A percentile compares a stretch with the other conserved stretches of the same genome.
Conservation (phyloP, 192 early-diverging fungal species). For the Coemansia sp. region DNA sequence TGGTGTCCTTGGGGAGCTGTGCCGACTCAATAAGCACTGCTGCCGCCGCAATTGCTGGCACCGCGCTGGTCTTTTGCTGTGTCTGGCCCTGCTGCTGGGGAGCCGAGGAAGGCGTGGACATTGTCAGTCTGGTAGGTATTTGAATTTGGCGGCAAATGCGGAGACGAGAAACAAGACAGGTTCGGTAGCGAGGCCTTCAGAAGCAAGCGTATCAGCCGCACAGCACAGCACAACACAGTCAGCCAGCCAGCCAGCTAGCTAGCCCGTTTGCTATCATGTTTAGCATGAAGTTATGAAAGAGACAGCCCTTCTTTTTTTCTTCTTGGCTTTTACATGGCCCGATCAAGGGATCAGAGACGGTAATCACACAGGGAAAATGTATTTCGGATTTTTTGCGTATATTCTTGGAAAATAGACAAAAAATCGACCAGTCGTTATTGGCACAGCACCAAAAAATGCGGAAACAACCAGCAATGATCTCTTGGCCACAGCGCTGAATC, state of each 20-base stretch:
- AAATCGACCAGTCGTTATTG: neutral
- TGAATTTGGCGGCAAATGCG: neutral
- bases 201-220: no score
- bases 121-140: neutral
- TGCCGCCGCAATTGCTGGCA: conserved; percentile 37
- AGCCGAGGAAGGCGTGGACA: conserved; percentile 5
- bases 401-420: neutral
- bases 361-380: no score
- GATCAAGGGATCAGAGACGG: no score
- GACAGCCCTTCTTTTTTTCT: no score
- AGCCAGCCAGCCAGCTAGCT: no score
- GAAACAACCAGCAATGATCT: neutral
- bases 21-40: conserved; percentile 71
- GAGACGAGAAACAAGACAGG: no score
- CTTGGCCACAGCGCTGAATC: conserved; percentile 7
- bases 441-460: neutral
- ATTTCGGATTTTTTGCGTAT: no score
- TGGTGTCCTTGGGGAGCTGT: conserved; percentile 60
- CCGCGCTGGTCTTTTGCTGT: neutral
- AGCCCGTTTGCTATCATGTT: no score
- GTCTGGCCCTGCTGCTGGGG: neutral
- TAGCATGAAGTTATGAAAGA: no score
- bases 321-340: no score
- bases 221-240: no score
- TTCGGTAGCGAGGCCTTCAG: no score